These are phyloP conservation scores for Penicillium hesseltinei DNA, from an alignment of 2,329 filamentous ascomycete genomes.

Conservation along the genomic window DNA sequence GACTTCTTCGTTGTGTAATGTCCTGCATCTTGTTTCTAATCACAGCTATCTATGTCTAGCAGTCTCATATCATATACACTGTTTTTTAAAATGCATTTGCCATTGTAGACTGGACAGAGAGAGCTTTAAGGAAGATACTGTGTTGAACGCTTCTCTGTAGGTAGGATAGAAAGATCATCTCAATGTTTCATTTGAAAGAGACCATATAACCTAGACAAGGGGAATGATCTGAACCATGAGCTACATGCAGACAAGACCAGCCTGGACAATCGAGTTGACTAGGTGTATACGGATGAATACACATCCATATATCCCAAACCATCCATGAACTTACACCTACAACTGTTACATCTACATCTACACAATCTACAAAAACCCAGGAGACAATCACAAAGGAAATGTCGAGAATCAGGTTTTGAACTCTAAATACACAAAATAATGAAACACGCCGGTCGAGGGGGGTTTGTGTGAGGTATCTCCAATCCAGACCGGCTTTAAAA, in stretches of 20 bases:
- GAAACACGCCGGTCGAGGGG: constrained; percentile 34
- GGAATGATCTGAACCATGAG: neutral
- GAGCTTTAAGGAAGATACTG: neutral
- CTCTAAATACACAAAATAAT: constrained; percentile 43
- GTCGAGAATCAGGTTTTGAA: constrained; percentile 37
- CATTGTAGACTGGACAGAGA: neutral
- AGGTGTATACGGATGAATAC: neutral
- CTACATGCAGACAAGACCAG: neutral
- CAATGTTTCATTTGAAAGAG: neutral
- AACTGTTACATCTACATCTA: neutral
- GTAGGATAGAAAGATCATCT: neutral
- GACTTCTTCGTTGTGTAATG: neutral
- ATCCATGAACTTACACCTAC: neutral
- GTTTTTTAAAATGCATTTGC: neutral
- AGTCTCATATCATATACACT: neutral
- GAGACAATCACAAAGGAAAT: constrained; percentile 23
- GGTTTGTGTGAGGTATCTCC: constrained; percentile 19
- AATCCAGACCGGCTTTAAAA: constrained; percentile 30
- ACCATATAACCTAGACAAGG: neutral
- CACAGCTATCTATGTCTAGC: neutral
- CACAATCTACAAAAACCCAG: neutral
- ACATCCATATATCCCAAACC: neutral
- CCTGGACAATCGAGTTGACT: neutral
- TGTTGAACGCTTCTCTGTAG: neutral
- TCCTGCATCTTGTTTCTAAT: neutral